These are phyloP conservation scores for Tricholoma terreum DNA, from an alignment of 768 basidiomycete species.

Conservation along the genomic window DNA sequence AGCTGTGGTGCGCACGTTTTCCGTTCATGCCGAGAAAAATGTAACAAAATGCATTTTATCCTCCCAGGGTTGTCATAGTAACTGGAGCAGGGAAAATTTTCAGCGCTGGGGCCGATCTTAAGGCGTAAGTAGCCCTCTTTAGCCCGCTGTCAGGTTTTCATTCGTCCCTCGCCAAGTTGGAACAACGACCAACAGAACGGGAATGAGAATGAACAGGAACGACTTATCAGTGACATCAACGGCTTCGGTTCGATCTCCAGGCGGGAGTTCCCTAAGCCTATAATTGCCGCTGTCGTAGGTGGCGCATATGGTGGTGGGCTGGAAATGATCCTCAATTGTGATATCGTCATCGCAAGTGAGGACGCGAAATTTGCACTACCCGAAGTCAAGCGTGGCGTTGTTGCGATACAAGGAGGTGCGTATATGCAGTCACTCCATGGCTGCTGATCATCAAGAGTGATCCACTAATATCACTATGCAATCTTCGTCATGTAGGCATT, in stretches of 20 bases:
- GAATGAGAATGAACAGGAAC: conserved; percentile 41
- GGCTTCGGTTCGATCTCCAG: conserved; percentile 78
- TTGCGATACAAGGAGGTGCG: conserved; percentile 70
- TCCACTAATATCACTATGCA: neutral
- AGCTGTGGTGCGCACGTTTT: conserved; percentile 55
- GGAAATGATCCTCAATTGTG: conserved; percentile 73
- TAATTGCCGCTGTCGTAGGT: conserved; percentile 82
- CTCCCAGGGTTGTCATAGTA: conserved; percentile 63
- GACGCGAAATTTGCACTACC: conserved; percentile 71
- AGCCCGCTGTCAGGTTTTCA: neutral
- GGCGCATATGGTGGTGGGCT: conserved; percentile 65
- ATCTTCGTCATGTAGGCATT: conserved; percentile 44
- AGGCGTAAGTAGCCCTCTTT: conserved; percentile 46
- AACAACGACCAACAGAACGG: conserved; percentile 47
- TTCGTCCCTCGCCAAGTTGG: conserved; percentile 48
- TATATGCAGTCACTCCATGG: conserved; percentile 8
- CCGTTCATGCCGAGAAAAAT: neutral
- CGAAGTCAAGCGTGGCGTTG: conserved; percentile 75
- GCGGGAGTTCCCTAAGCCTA: conserved; percentile 63
- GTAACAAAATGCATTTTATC: neutral
- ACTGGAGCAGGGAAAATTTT: conserved; percentile 73
- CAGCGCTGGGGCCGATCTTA: conserved; percentile 79
- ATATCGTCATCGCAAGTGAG: conserved; percentile 66
- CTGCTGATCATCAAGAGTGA: neutral
- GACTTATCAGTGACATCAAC: conserved; percentile 36